phyloP scores from a whole-genome alignment of 257 asterid species.

The Nicotiana knightiana region DNA sequence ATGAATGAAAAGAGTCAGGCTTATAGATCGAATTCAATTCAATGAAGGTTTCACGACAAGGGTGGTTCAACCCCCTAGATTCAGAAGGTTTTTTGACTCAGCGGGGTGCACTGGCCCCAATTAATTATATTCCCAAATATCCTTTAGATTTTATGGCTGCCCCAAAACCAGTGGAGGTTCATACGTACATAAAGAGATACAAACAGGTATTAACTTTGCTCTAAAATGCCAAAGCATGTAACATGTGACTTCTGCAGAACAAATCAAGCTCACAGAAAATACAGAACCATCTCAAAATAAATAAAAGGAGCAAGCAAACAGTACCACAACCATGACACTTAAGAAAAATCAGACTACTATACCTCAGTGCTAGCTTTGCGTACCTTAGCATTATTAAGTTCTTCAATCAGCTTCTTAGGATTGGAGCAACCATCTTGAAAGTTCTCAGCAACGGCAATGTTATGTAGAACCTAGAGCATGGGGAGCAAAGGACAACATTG shows the following conservation, averaged over 20 bases:
- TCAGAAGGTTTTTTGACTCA: neutral
- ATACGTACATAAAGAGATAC: neutral
- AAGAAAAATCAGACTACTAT: neutral
- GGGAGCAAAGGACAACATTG: neutral
- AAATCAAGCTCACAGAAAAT: neutral
- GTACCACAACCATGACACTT: neutral
- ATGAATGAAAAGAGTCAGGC: neutral
- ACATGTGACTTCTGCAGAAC: neutral
- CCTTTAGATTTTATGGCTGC: neutral
- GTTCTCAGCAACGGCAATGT: constrained; percentile 58
- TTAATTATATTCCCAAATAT: neutral
- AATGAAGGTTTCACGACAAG: neutral
- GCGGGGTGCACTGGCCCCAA: neutral
- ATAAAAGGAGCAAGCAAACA: constrained; percentile 4
- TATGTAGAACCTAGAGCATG: constrained; percentile 59
- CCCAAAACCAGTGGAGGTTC: neutral
- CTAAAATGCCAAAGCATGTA: neutral
- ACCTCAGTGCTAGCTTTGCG: constrained; percentile 12
- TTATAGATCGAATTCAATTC: neutral
- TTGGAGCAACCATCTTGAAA: constrained; percentile 68
- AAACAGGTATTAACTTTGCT: neutral
- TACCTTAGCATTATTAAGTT: constrained; percentile 73
- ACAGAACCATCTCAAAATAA: neutral
- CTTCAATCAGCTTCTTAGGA: constrained; percentile 69
- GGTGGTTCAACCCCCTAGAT: neutral